Conservation (phyloP, 139 green algal species). For the Chlamydomonas sp. region DNA sequence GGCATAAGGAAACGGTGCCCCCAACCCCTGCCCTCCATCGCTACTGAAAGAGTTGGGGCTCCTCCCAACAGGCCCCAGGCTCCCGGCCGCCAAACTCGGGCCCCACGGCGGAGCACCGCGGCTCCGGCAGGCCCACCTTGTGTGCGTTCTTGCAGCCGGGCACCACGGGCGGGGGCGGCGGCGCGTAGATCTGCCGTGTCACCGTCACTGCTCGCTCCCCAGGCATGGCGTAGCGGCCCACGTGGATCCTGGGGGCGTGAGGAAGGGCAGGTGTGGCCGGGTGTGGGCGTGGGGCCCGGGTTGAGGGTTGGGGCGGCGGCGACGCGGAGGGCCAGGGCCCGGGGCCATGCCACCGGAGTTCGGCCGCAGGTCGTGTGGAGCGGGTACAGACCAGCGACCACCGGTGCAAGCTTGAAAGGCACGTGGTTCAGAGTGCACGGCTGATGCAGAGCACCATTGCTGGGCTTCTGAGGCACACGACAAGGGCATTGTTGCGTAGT, state of each 20-base stretch:
- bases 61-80: neutral
- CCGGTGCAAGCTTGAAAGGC: too few species aligned
- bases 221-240: constrained; percentile 19
- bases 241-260: constrained; percentile 56
- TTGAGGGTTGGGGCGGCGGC: neutral
- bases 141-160: constrained; percentile 53
- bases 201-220: constrained; percentile 30
- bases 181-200: constrained; percentile 45
- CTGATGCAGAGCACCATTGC: too few species aligned
- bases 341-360: neutral
- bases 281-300: neutral
- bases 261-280: neutral
- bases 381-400: too few species aligned
- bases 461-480: too few species aligned
- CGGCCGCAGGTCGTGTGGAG: too few species aligned
- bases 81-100: too few species aligned
- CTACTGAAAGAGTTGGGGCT: too few species aligned
- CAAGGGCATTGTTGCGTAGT: too few species aligned
- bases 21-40: too few species aligned
- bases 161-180: constrained; percentile 45
- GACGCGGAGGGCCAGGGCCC: neutral
- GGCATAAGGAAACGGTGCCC: too few species aligned
- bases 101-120: neutral
- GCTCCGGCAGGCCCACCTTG: constrained; percentile 27
- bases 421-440: too few species aligned